phyloP scores from a whole-genome alignment of 768 basidiomycete genomes.

The Arthromyces matolae region DNA sequence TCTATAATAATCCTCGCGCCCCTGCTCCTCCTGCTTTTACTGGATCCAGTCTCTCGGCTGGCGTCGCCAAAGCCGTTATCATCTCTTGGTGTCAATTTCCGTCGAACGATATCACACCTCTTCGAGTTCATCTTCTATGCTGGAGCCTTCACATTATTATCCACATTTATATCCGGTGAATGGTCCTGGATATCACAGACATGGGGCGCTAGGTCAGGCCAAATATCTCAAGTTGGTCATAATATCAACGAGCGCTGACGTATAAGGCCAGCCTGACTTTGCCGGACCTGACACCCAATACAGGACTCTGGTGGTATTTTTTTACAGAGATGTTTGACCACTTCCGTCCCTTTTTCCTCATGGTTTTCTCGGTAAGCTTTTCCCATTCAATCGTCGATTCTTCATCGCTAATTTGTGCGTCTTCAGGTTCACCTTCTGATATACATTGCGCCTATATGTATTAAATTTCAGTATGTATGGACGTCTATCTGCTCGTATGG shows the following conservation, averaged over 20 bases:
- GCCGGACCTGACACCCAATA: slow-evolving; percentile 89
- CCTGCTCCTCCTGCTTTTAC: slow-evolving; percentile 58
- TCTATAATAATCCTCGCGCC: slow-evolving; percentile 67
- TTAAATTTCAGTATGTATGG: slow-evolving; percentile 85
- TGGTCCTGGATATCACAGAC: slow-evolving; percentile 71
- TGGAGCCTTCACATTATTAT: slow-evolving; percentile 42
- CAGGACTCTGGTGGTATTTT: slow-evolving; percentile 98
- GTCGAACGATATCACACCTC: slow-evolving; percentile 33
- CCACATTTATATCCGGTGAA: slow-evolving; percentile 56
- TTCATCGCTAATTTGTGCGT: background rate
- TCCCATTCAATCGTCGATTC: background rate
- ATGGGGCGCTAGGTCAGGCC: slow-evolving; percentile 79
- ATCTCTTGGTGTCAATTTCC: slow-evolving; percentile 25
- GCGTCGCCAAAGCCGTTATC: slow-evolving; percentile 52
- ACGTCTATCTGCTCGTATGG: background rate
- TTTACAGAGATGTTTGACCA: slow-evolving; percentile 99
- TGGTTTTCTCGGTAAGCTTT: slow-evolving; percentile 79
- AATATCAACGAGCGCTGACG: slow-evolving; percentile 7
- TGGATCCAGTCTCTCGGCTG: slow-evolving; percentile 61
- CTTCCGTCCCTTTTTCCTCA: slow-evolving; percentile 92
- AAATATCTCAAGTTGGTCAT: background rate
- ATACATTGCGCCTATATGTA: slow-evolving; percentile 79
- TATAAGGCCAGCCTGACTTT: slow-evolving; percentile 58
- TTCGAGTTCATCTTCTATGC: slow-evolving; percentile 53
- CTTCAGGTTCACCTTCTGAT: slow-evolving; percentile 73